Percentiles rank a stretch among this genome's conserved stretches.
phyloP scores from a whole-genome alignment of 805 yeast species.

The Ogataea parapolymorpha region DNA sequence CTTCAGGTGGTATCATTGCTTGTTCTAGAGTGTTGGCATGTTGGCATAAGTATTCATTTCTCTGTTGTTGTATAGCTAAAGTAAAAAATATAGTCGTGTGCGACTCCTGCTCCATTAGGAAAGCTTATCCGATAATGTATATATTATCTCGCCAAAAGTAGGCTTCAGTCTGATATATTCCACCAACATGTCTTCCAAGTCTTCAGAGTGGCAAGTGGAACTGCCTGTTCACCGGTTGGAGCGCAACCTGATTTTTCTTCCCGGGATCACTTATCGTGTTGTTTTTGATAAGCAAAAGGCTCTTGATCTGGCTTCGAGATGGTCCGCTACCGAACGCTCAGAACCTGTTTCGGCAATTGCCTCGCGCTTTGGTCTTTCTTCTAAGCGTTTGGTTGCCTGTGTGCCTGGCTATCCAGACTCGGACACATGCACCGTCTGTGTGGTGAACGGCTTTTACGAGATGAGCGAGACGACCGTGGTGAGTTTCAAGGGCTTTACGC shows the following conservation, averaged over 20 bases:
- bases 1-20: not conserved
- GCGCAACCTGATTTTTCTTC: conserved; percentile 44
- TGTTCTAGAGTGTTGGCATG: conserved; percentile 10
- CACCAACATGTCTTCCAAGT: conserved; percentile 2
- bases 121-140: conserved; percentile 9
- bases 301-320: conserved; percentile 32
- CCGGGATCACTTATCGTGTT: conserved; percentile 63
- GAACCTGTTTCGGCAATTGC: not conserved
- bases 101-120: conserved; percentile 7
- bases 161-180: not conserved
- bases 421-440: conserved; percentile 39
- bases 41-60: conserved; percentile 11
- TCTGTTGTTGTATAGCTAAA: conserved; percentile 6
- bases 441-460: conserved; percentile 45
- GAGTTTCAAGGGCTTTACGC: conserved; percentile 46
- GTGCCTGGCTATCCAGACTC: conserved; percentile 22
- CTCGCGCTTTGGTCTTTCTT: conserved; percentile 2
- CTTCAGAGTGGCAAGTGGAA: conserved; percentile 8
- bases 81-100: conserved; percentile 6
- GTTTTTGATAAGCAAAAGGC: conserved; percentile 47
- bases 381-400: conserved; percentile 24
- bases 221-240: conserved; percentile 24
- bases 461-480: conserved; percentile 42
- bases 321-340: not conserved
- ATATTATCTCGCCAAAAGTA: not conserved